Base-by-base conservation (phyloP, 306 rosid genomes). In the Cotoneaster glaucophyllus region DNA sequence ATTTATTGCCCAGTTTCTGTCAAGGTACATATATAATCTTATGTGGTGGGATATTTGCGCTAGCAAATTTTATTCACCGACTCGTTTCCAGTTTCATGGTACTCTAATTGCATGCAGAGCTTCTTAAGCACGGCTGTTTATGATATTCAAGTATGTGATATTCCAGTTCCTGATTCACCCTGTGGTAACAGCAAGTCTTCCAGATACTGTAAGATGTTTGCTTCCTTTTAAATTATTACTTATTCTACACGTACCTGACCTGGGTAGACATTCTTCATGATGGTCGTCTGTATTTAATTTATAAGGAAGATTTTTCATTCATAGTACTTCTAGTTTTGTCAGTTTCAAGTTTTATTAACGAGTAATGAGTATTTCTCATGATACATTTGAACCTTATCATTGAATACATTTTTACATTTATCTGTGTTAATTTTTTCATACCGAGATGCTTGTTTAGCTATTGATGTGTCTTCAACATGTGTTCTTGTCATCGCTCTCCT, bases 191-290 rank as follows among this genome's bases (percentile, higher is more conserved):
- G 90, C 91, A 75, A 22, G 91, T 92, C 63, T 73, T 76, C 64
- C 87, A 88, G 77, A 90, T 86, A 76, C 75, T 84, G 98, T 91
- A 81, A 91, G 98, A 75, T 73, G 25, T 76, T 66, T 74, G 68
- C 69, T 25, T 62, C 44, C 45, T 58, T 74, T 73, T 21, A 7
- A 39, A 54, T 58, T 52, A 61, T 57, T 59, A 26, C 67, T 43
- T 21, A 43, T 41, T 61, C 39, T 41, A 25, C 12, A 70, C 9
- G 0, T 37, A 37, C 41, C 6, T 31, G 34, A 6, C 34, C 34
- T 12, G 4, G 11, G 22, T 29, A 53, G 45, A 70, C 10, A 29
- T 31, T 54, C 31, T 71, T 70, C 22, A 6, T 10, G 29, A 52
- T 53, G 18, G 32, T 31, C 11, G 3, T 29, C 24, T 53, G 34